phyloP scores from a whole-genome alignment of 768 basidiomycete genomes.

The Boletus reticulatus region DNA sequence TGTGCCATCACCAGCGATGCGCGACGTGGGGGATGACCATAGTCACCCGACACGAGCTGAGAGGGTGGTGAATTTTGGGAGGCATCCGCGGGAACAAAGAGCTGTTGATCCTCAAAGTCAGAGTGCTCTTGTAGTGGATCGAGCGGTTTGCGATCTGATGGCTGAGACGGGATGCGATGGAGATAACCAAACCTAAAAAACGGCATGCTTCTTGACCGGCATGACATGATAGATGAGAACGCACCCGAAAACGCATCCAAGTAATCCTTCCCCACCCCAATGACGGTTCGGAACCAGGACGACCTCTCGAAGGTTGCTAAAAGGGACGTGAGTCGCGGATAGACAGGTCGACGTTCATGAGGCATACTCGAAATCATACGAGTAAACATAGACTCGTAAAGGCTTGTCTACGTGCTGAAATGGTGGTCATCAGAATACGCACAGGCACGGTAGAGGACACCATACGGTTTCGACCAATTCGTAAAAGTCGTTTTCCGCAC shows the following conservation, averaged over 20 bases:
- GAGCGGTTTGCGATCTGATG: constrained; percentile 56
- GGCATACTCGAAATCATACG: constrained; percentile 91
- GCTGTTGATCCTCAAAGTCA: constrained; percentile 59
- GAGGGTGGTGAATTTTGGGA: constrained; percentile 11
- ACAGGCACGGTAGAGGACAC: constrained; percentile 1
- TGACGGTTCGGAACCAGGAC: constrained; percentile 94
- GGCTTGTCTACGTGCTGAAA: constrained; percentile 90
- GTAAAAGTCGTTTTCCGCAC: constrained; percentile 94
- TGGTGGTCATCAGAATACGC: constrained; percentile 1
- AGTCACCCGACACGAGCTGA: constrained; percentile 5
- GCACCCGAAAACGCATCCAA: constrained; percentile 95
- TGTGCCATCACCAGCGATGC: constrained; percentile 23
- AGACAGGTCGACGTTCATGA: neutral
- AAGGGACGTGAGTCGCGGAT: constrained; percentile 7
- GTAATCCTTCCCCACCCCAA: constrained; percentile 95
- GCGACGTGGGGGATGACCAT: constrained; percentile 6
- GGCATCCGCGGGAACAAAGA: constrained; percentile 73
- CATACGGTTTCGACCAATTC: constrained; percentile 89
- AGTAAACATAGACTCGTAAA: constrained; percentile 92
- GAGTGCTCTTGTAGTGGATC: constrained; percentile 49
- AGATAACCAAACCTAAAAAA: constrained; percentile 75
- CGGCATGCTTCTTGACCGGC: constrained; percentile 2
- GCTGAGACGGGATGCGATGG: constrained; percentile 87
- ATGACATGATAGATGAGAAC: constrained; percentile 25
- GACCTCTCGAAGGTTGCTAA: constrained; percentile 86